A percentile compares a stretch with the other conserved stretches of the same genome.
phyloP scores from a whole-genome alignment of 495 filamentous ascomycete species.

The Aspergillus panamensis region DNA sequence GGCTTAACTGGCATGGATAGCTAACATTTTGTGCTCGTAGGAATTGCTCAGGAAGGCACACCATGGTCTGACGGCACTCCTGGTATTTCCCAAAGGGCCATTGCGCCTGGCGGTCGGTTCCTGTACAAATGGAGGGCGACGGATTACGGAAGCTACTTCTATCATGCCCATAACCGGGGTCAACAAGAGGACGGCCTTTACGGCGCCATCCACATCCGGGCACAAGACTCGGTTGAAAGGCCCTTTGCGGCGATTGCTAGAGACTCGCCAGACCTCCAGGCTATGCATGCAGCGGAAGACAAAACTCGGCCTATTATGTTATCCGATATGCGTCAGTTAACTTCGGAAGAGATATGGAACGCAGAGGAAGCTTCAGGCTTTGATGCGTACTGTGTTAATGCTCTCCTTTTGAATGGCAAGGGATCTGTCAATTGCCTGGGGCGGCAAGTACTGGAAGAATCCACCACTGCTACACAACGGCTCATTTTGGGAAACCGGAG shows the following conservation, averaged over 20 bases:
- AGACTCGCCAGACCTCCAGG: constrained; percentile 31
- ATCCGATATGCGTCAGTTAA: constrained; percentile 53
- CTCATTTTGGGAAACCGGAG: constrained; percentile 26
- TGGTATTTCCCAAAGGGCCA: constrained; percentile 44
- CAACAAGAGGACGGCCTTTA: constrained; percentile 50
- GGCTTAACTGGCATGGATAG: neutral
- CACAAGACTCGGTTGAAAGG: constrained; percentile 15
- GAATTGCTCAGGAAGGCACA: constrained; percentile 25
- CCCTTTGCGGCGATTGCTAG: constrained; percentile 48
- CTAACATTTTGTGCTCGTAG: neutral
- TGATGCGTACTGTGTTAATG: constrained; percentile 41
- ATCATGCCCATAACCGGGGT: constrained; percentile 49
- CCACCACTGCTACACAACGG: constrained; percentile 31
- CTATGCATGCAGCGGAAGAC: constrained; percentile 46
- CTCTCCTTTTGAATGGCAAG: constrained; percentile 55
- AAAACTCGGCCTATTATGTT: constrained; percentile 45
- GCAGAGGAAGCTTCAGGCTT: constrained; percentile 37
- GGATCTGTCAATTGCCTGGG: constrained; percentile 48
- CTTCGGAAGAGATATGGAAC: constrained; percentile 43
- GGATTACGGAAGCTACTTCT: constrained; percentile 50
- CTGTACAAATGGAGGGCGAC: constrained; percentile 49
- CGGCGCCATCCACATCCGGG: constrained; percentile 22
- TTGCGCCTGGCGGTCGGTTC: constrained; percentile 43
- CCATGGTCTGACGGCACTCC: constrained; percentile 55
- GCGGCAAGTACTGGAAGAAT: constrained; percentile 30